Conservation (phyloP, 176 grass and related monocot species). For the Neostapfia colusana region DNA sequence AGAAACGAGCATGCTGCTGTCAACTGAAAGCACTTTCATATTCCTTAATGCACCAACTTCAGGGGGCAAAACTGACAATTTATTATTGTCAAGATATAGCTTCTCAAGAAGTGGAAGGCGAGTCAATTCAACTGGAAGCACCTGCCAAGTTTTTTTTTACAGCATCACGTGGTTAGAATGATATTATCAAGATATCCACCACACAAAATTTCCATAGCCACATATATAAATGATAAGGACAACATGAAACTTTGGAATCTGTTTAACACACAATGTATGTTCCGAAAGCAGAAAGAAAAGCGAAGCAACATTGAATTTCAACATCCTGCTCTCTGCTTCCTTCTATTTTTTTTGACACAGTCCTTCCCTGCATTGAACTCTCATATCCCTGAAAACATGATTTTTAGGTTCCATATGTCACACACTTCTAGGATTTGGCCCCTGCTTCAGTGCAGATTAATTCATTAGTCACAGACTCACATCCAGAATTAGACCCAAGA, state of each 20-base stretch:
- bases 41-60: slow-evolving; percentile 91
- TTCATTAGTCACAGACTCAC: too few species aligned
- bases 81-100: slow-evolving; percentile 93
- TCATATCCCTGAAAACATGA: background rate
- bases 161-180: slow-evolving; percentile 39
- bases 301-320: background rate
- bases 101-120: slow-evolving; percentile 80
- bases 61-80: slow-evolving; percentile 77
- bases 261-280: background rate
- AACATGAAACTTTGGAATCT: slow-evolving; percentile 7
- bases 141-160: slow-evolving; percentile 53
- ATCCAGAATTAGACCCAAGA: too few species aligned
- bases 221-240: too few species aligned
- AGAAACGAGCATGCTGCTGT: slow-evolving; percentile 91
- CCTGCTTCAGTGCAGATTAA: too few species aligned
- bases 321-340: background rate
- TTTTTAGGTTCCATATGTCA: background rate
- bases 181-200: background rate
- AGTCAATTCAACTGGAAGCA: slow-evolving; percentile 88
- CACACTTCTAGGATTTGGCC: too few species aligned
- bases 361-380: background rate
- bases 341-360: background rate
- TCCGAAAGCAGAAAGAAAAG: slow-evolving; percentile 15
- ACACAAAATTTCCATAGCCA: background rate
- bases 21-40: slow-evolving; percentile 75